Evolutionary conservation across 192 early-diverging fungal species (phyloP).

Genomic region (Umbelopsis sp.): DNA sequence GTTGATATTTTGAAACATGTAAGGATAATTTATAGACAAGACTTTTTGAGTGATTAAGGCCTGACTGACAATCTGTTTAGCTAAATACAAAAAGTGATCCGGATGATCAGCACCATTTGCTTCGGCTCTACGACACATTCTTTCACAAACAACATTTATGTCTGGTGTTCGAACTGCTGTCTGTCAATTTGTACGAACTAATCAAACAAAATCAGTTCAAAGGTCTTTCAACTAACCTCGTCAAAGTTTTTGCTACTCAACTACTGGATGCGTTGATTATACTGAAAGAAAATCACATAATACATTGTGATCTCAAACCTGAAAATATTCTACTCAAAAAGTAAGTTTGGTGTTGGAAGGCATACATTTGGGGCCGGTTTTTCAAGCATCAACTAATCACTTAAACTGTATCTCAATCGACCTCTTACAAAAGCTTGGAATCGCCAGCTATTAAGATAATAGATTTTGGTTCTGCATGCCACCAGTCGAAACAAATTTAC

Average conservation of each 20-base stretch:
- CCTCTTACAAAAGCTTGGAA: conserved; percentile 59
- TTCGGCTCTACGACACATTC: conserved; percentile 88
- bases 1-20: conserved; percentile 88
- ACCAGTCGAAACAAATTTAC: conserved; percentile 89
- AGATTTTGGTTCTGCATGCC: conserved; percentile 98
- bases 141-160: conserved; percentile 92
- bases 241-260: conserved; percentile 88
- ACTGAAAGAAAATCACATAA: conserved; percentile 82
- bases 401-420: no score
- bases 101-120: conserved; percentile 85
- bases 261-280: conserved; percentile 88
- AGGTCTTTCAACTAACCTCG: conserved; percentile 87
- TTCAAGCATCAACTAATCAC: no score
- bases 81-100: conserved; percentile 87
- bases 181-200: conserved; percentile 95
- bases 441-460: conserved; percentile 95
- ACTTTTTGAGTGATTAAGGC: background rate
- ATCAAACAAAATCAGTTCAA: conserved; percentile 96
- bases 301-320: conserved; percentile 98
- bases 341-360: conserved; percentile 39
- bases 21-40: conserved; percentile 13
- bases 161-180: conserved; percentile 94
- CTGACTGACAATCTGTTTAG: conserved; percentile 35
- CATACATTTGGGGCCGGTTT: background rate
- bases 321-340: conserved; percentile 93